A percentile compares a stretch with the other conserved stretches of the same genome.
phyloP scores from a whole-genome alignment of 2,329 filamentous ascomycete species.

The Trichoderma aggressivum region DNA sequence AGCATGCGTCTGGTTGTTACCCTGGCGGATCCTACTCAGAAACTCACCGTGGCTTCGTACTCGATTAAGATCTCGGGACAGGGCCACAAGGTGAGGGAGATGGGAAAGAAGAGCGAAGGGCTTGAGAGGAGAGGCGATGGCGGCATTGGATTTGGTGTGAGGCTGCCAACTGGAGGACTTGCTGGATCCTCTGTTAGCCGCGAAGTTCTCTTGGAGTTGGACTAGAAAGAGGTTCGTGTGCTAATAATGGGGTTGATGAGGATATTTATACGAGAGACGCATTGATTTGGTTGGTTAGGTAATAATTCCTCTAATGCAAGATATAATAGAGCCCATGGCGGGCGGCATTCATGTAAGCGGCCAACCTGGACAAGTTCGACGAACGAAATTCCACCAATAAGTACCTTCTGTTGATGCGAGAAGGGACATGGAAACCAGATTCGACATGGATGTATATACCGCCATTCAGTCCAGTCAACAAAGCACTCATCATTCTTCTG shows the following conservation, averaged over 20 bases:
- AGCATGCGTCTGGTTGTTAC: constrained; percentile 18
- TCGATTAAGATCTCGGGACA: constrained; percentile 11
- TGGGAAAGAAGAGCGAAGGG: background rate
- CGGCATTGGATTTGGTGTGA: constrained; percentile 13
- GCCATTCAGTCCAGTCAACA: background rate
- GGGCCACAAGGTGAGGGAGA: background rate
- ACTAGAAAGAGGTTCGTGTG: background rate
- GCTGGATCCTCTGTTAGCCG: constrained; percentile 22
- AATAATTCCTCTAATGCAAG: background rate
- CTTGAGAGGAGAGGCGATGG: background rate
- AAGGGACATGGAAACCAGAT: background rate
- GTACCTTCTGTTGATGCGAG: background rate
- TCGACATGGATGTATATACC: background rate
- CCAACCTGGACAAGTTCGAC: background rate
- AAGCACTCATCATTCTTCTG: background rate
- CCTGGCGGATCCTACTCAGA: constrained; percentile 25
- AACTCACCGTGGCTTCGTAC: constrained; percentile 15
- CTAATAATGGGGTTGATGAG: background rate
- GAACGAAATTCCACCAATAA: background rate
- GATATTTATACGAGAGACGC: background rate
- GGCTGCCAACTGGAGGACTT: constrained; percentile 21
- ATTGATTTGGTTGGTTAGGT: background rate
- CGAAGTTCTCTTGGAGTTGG: constrained; percentile 12
- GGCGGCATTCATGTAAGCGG: background rate
- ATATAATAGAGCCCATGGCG: background rate